Base-by-base conservation (phyloP, 106 monocot species). In the Triglochin maritima region DNA sequence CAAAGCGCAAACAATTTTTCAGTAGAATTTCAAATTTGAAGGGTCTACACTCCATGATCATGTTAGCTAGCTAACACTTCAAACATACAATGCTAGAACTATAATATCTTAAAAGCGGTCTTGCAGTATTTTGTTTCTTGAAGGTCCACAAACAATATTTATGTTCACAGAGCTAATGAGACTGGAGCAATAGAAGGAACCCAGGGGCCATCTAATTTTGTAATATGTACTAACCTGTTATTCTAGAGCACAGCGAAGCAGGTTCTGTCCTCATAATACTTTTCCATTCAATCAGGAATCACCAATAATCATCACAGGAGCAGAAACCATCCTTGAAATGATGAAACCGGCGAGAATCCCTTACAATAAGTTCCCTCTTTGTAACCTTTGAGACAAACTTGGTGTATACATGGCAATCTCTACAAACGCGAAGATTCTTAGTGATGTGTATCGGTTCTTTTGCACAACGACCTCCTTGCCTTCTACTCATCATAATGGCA, bases 291-390 rank as follows among this genome's bases (percentile, higher is more conserved):
- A 17, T 74, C 46, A 5, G 29, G 29, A 29, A 5, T 74, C 64
- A 66, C 74, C 74, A 67, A 9, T 59, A 66, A 58, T 75, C 65
- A 13, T 57, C 53, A 41, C 73, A 73, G 46, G 73, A 73, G 57
- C 73, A 73, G 10, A 56, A 48, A 7, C 75, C 75, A 68, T 68
- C 46, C 6, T 62, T 75, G 74, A 74, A 74, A 66, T 74, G 75
- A 53, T 75, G 75, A 46, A 75, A 75, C 46, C 75, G 44, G 15
- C 52, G 59, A 9, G 75, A 67, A 61, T 75, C 75, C 61, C 67
- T 68, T 0, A 75, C 60, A 61, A 62, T 67, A 51, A 68, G 45
- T 60, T 75, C 75, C 54, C 67, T 59, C 5, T 53, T 9, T 5
- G 68, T 46, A n/a, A 68, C 75, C 46, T 16, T 46, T 1, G 67